phyloP scores from a whole-genome alignment of 805 yeast species.

The Candida peoriensis region DNA sequence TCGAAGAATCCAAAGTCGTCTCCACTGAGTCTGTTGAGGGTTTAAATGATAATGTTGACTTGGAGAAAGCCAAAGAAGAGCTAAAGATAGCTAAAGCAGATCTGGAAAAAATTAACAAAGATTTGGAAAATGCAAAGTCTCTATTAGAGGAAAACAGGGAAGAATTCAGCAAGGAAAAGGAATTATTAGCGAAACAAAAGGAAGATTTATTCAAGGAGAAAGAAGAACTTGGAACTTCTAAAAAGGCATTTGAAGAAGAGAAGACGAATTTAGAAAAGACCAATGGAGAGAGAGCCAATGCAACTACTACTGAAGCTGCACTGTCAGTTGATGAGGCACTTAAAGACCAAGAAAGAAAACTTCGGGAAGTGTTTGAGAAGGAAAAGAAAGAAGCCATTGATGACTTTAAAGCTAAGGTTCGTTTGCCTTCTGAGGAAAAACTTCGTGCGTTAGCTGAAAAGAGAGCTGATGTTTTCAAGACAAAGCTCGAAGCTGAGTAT shows the following conservation, averaged over 20 bases:
- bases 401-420: constrained; percentile 27
- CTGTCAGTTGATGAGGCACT: constrained; percentile 6
- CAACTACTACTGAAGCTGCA: neutral
- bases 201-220: neutral
- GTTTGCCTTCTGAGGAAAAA: constrained; percentile 34
- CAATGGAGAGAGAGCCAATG: neutral
- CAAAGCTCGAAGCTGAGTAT: constrained; percentile 22
- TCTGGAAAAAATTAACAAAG: constrained; percentile 3
- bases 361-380: constrained; percentile 24
- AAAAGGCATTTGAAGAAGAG: constrained; percentile 5
- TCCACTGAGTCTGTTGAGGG: constrained; percentile 9
- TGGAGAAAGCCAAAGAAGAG: constrained; percentile 8
- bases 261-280: constrained; percentile 6
- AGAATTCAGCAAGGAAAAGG: constrained; percentile 15
- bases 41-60: neutral
- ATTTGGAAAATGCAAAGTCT: too few relatives aligned
- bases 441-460: constrained; percentile 22
- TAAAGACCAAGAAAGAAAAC: constrained; percentile 18
- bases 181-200: constrained; percentile 9
- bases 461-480: constrained; percentile 26
- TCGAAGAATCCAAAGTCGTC: constrained; percentile 1
- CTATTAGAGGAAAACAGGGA: constrained; percentile 19
- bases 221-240: constrained; percentile 1
- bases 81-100: constrained; percentile 1
- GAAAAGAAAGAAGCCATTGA: constrained; percentile 21